phyloP scores from a whole-genome alignment of 352 stramenopile species.

The Globisporangium spiculum region DNA sequence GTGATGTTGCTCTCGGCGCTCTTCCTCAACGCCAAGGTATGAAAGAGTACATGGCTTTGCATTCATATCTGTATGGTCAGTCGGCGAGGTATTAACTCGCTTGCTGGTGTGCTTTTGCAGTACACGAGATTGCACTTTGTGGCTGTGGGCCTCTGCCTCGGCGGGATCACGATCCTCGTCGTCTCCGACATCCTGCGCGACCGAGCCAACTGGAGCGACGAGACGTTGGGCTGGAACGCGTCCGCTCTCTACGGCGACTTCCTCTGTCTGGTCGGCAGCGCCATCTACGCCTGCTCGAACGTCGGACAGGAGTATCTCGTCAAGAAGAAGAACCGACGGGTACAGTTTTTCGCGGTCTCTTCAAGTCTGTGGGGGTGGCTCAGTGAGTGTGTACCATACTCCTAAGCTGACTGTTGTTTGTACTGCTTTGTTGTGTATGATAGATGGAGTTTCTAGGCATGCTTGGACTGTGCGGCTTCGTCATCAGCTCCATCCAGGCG shows the following conservation, averaged over 20 bases:
- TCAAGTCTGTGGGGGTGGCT: constrained; percentile 2
- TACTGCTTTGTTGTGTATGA: constrained; percentile 14
- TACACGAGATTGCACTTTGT: constrained; percentile 75
- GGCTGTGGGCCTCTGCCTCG: constrained; percentile 82
- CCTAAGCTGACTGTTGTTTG: background rate
- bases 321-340: constrained; percentile 76
- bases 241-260: constrained; percentile 87
- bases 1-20: constrained; percentile 92
- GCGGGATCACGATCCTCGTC: constrained; percentile 79
- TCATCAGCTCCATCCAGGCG: constrained; percentile 86
- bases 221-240: constrained; percentile 21
- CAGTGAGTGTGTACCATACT: background rate
- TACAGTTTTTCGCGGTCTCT: constrained; percentile 16
- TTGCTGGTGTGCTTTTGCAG: constrained; percentile 17
- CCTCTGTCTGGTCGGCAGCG: constrained; percentile 89
- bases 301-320: constrained; percentile 86
- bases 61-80: background rate
- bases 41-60: background rate
- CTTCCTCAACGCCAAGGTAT: constrained; percentile 78
- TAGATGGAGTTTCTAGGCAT: constrained; percentile 94
- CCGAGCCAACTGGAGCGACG: constrained; percentile 14
- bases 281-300: constrained; percentile 92
- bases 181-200: constrained; percentile 79
- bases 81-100: too few species aligned
- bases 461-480: constrained; percentile 89